Conservation (phyloP, 306 rosid species). For the Vigna nakashimae region DNA sequence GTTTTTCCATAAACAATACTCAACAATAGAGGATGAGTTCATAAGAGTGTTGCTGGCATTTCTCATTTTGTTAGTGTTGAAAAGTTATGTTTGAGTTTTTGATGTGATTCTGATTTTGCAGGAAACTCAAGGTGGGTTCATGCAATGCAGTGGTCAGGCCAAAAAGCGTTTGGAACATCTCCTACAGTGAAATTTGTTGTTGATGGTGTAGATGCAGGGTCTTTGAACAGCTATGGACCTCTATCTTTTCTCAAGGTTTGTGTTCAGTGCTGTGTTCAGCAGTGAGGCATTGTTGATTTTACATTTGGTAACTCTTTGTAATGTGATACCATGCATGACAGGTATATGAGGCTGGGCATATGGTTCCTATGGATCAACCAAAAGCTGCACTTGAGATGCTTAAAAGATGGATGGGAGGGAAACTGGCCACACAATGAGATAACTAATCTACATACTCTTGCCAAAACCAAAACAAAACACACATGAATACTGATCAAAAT, state of each 20-base stretch:
- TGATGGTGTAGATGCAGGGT: constrained; percentile 72
- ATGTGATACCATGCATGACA: constrained; percentile 21
- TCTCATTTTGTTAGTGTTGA: background rate
- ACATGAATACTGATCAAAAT: background rate
- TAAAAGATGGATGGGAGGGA: constrained; percentile 72
- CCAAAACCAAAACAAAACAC: background rate
- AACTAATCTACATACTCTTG: constrained; percentile 16
- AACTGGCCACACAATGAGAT: constrained; percentile 26
- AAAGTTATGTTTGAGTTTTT: background rate
- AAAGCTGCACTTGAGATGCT: constrained; percentile 83
- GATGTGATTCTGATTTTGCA: constrained; percentile 41
- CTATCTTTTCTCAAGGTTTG: constrained; percentile 81
- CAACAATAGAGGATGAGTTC: no score
- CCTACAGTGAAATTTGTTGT: constrained; percentile 55
- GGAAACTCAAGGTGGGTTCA: constrained; percentile 90
- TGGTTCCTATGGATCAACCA: constrained; percentile 99
- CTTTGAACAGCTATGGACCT: constrained; percentile 69
- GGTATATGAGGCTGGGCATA: constrained; percentile 82
- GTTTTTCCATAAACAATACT: no score
- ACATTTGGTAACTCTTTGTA: constrained; percentile 1
- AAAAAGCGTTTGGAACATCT: constrained; percentile 61
- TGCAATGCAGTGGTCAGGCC: constrained; percentile 88
- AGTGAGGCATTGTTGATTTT: background rate
- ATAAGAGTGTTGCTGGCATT: background rate
- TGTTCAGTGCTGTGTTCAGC: background rate